Conservation (phyloP, 2,329 filamentous ascomycete genomes). For the Neurospora crassa region DNA sequence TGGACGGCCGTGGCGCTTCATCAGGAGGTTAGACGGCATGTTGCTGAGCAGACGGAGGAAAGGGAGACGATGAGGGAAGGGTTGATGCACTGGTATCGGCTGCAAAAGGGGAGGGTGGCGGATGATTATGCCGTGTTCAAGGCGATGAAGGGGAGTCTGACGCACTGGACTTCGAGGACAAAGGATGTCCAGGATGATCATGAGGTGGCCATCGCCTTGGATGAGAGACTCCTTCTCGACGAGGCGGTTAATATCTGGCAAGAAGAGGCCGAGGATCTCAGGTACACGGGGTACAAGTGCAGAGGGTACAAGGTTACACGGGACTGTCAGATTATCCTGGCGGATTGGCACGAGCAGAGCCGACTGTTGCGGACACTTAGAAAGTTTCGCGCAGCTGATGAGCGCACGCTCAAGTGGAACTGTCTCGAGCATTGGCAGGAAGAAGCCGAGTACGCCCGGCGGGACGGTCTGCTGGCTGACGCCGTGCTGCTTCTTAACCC, state of each 20-base stretch:
- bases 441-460: conserved; percentile 1
- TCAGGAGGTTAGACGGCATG: conserved; percentile 13
- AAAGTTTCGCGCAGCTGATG: conserved; percentile 8
- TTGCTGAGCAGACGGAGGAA: conserved; percentile 22
- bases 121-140: conserved; percentile 12
- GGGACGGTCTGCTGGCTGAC: conserved; percentile 11
- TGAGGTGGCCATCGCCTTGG: conserved; percentile 9
- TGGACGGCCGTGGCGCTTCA: conserved; percentile 20
- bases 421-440: background rate
- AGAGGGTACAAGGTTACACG: conserved; percentile 8
- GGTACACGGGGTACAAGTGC: conserved; percentile 9
- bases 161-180: conserved; percentile 15
- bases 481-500: conserved; percentile 12
- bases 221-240: conserved; percentile 15
- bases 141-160: conserved; percentile 9
- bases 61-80: conserved; percentile 23
- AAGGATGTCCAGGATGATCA: conserved; percentile 5
- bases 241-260: conserved; percentile 17
- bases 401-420: conserved; percentile 2
- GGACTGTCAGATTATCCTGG: conserved; percentile 11
- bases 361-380: conserved; percentile 11
- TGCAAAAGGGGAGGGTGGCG: conserved; percentile 18
- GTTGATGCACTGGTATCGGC: background rate
- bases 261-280: conserved; percentile 13
- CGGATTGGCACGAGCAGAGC: conserved; percentile 17